These are phyloP conservation scores for Tilletia walkeri DNA, from an alignment of 1,284 basidiomycete species.

Conservation along the genomic window DNA sequence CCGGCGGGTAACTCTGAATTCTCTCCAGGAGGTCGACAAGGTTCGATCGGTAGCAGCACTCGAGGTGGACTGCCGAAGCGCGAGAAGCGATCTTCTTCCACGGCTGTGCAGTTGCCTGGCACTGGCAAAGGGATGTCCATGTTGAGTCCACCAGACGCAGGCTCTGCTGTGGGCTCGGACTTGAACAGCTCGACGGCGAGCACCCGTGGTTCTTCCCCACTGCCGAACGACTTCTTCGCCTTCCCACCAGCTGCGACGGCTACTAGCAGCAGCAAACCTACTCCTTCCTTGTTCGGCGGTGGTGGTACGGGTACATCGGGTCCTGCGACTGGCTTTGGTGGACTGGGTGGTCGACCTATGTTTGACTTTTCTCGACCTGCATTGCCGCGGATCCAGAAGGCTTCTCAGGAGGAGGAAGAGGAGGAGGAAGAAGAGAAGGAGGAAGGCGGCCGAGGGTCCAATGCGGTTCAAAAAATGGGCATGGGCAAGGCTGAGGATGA, in stretches of 20 bases:
- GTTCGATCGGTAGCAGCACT: slow-evolving; percentile 23
- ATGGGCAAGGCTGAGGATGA: slow-evolving; percentile 23
- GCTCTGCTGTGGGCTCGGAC: slow-evolving; percentile 14
- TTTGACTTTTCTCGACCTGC: slow-evolving; percentile 2
- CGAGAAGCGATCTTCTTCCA: slow-evolving; percentile 18
- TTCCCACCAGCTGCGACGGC: slow-evolving; percentile 13
- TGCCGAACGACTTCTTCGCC: slow-evolving; percentile 16
- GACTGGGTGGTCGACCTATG: background rate
- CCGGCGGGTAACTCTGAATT: slow-evolving; percentile 12
- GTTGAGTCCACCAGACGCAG: slow-evolving; percentile 18
- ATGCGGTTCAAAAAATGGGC: background rate
- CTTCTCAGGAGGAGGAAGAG: background rate
- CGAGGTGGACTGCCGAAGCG: slow-evolving; percentile 23
- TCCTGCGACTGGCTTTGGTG: background rate
- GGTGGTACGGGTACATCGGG: slow-evolving; percentile 8
- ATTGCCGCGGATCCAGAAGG: slow-evolving; percentile 14
- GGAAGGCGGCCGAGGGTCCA: slow-evolving; percentile 7
- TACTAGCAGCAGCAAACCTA: background rate
- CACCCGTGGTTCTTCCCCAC: slow-evolving; percentile 20
- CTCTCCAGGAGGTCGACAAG: slow-evolving; percentile 26
- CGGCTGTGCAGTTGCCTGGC: slow-evolving; percentile 25
- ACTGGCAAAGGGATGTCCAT: slow-evolving; percentile 10
- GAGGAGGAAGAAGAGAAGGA: slow-evolving; percentile 23
- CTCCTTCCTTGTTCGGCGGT: background rate
- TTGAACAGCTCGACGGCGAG: background rate